Evolutionary conservation across 495 filamentous ascomycete genomes (phyloP).

Genomic region (Lophium mytilinum): DNA sequence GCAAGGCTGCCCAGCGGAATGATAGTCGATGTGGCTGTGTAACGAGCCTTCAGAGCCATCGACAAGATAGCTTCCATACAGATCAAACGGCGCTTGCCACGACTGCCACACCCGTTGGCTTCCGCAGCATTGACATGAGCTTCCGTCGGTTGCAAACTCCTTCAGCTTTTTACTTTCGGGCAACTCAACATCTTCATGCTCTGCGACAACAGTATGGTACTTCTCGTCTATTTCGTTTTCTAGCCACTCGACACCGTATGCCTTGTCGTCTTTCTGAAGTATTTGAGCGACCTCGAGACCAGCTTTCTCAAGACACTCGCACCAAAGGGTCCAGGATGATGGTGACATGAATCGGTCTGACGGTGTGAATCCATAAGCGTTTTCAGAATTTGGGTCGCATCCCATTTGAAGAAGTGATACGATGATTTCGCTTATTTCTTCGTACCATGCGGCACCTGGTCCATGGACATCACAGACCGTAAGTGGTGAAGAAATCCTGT

Average conservation of each 20-base stretch:
- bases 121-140: not conserved
- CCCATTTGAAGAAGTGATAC: not conserved
- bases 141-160: not conserved
- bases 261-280: not conserved
- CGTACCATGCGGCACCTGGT: not conserved
- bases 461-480: not conserved
- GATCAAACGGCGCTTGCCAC: not conserved
- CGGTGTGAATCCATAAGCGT: not conserved
- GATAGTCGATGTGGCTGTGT: not conserved
- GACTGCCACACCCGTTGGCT: not conserved
- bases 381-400: not conserved
- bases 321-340: not conserved
- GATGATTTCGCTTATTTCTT: not conserved
- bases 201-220: not conserved
- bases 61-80: not conserved
- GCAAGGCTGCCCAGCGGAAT: not conserved
- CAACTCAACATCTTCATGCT: not conserved
- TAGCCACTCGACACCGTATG: not conserved
- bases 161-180: not conserved
- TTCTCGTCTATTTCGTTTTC: not conserved
- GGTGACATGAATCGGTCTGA: not conserved
- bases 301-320: not conserved
- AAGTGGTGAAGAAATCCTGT: not conserved
- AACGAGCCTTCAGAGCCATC: not conserved
- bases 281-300: not conserved